Evolutionary conservation across 83 land plant genomes (phyloP), one percentile per base, ranked within the genome.

Genomic region (Picea engelmannii): DNA sequence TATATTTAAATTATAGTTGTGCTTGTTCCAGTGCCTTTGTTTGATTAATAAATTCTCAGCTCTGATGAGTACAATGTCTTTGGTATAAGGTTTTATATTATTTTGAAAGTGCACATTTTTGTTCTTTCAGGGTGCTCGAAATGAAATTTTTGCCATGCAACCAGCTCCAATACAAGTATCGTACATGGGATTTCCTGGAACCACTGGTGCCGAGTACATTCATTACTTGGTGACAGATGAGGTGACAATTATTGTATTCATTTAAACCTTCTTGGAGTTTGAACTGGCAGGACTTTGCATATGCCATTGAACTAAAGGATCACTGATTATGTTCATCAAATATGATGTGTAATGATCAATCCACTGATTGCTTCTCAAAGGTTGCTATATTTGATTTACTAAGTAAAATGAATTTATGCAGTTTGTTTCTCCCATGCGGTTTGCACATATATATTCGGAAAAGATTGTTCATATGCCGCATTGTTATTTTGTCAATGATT

Each of bases 141-240:
- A 95, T 91, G 99, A 98, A 85, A 96, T 98, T 67, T 98, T 98
- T 92, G 97, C 99, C 17, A 94, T 98, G 96, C 92, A 93, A 84
- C 99, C 99, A 81, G 98, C 99, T 35, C 99, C 99, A 16, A 87
- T 98, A 73, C 99, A 98, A 82, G 93, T 98, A 25, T 98, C 99
- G 0, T 98, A 98, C 78, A 98, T 98, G 99, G 99, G 99, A 47
- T 98, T 98, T 87, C 98, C 99, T 69, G 97, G 98, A 12, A 98
- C 99, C 2, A 98, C 98, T 16, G 99, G 99, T 73, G 99, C 99
- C 49, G 85, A 84, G 64, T 98, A 98, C 83, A 96, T 98, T 78
- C 88, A 98, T 81, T 98, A 98, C 81, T 84, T 96, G 84, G 99
- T 96, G 68, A 93, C 98, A 63, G 99, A 98, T 90, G 99, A 98